A percentile compares a stretch with the other conserved stretches of the same genome.
phyloP scores from a whole-genome alignment of 1,284 basidiomycete genomes.

The Cryptococcus sp. region DNA sequence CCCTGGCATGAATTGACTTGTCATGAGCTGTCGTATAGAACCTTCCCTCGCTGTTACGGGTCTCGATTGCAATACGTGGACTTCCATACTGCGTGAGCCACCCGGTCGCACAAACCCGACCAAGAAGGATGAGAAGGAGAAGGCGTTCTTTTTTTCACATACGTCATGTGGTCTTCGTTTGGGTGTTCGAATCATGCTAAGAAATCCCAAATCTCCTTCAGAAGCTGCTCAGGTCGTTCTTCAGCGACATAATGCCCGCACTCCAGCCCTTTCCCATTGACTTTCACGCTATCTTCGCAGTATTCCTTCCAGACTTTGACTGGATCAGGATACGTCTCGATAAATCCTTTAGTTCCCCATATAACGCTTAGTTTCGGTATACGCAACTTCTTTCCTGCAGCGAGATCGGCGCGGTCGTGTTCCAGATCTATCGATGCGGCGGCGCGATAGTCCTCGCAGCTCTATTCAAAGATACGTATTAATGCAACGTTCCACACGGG shows the following conservation, averaged over 20 bases:
- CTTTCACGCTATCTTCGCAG: constrained; percentile 21
- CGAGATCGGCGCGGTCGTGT: constrained; percentile 41
- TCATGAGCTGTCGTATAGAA: no score
- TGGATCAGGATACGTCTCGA: constrained; percentile 34
- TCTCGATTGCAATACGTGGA: no score
- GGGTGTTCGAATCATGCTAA: constrained; percentile 15
- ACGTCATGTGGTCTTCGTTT: no score
- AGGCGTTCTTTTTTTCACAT: no score
- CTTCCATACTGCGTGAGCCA: no score
- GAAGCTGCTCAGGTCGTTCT: constrained; percentile 38
- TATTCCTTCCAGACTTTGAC: constrained; percentile 43
- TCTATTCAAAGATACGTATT: constrained; percentile 10
- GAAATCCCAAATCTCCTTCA: constrained; percentile 24
- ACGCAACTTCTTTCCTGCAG: constrained; percentile 34
- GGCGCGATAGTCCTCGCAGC: constrained; percentile 54
- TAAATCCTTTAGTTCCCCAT: constrained; percentile 50
- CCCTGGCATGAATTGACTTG: no score
- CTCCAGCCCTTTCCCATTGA: constrained; percentile 33
- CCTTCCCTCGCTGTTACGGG: no score
- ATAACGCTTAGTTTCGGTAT: constrained; percentile 34
- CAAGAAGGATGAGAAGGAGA: no score
- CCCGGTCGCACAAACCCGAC: no score
- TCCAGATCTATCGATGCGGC: constrained; percentile 48
- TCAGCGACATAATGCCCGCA: constrained; percentile 54
- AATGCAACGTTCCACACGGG: no score